Percentiles rank a stretch among this genome's conserved stretches.
Evolutionary conservation across 2,329 filamentous ascomycete species (phyloP).

Genomic region (Colletotrichum sp.): DNA sequence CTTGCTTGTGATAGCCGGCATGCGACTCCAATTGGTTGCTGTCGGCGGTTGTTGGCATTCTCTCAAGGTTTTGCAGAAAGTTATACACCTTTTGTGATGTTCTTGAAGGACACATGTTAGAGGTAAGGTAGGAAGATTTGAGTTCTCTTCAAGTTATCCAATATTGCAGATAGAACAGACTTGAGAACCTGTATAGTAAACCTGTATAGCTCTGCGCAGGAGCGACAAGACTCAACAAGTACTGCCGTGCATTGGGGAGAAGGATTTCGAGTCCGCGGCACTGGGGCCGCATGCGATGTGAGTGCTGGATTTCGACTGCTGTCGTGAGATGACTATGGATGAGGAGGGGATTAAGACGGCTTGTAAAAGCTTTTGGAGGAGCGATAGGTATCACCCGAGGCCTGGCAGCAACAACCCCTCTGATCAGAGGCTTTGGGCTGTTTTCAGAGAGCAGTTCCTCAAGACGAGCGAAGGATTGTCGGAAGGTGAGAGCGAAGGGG

Average conservation of each 20-base stretch:
- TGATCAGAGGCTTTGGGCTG: not conserved
- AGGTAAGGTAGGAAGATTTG: not conserved
- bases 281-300: not conserved
- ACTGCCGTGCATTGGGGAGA: not conserved
- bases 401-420: not conserved
- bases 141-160: not conserved
- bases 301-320: not conserved
- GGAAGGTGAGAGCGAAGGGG: not conserved
- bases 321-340: not conserved
- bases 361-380: not conserved
- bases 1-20: not conserved
- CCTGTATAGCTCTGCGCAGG: not conserved
- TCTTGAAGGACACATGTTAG: not conserved
- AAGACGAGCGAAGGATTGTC: not conserved
- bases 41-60: not conserved
- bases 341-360: not conserved
- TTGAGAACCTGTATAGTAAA: not conserved
- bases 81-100: not conserved
- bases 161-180: not conserved
- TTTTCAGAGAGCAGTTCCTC: not conserved
- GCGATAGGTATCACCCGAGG: not conserved
- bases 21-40: not conserved
- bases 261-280: not conserved
- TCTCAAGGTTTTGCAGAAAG: not conserved
- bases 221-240: not conserved